phyloP scores from a whole-genome alignment of 345 rosid species.

The Dovyalis caffra region DNA sequence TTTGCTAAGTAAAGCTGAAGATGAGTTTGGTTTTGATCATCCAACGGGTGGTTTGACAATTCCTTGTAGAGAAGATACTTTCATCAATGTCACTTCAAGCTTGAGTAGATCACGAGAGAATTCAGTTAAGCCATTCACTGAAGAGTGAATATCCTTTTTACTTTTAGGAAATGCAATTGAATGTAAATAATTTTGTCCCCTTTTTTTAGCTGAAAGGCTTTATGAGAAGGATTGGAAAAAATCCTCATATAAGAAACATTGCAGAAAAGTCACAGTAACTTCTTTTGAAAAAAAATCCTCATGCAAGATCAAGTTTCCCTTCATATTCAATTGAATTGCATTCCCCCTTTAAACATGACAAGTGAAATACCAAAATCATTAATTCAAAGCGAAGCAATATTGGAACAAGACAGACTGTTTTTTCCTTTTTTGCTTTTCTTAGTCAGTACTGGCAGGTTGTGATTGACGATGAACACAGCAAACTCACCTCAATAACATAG shows the following conservation, averaged over 20 bases:
- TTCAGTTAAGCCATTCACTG: not conserved
- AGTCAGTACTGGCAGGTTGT: no score
- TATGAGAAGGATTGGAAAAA: not conserved
- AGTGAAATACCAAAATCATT: no score
- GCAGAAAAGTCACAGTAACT: no score
- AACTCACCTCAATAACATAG: no score
- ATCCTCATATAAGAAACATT: no score
- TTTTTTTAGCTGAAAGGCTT: not conserved
- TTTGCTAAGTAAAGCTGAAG: not conserved
- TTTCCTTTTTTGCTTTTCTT: no score
- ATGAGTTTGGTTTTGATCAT: conserved; percentile 5
- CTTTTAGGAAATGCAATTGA: not conserved
- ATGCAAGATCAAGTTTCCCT: no score
- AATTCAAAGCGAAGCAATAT: not conserved
- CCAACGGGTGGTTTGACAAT: conserved; percentile 11
- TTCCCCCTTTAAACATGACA: no score
- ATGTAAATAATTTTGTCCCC: not conserved
- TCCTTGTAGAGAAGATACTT: not conserved
- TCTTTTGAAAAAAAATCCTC: no score
- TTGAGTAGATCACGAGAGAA: not conserved
- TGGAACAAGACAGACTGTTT: no score
- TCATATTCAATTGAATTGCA: no score
- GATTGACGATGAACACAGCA: no score
- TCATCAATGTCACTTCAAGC: not conserved
- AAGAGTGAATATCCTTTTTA: not conserved